These are phyloP conservation scores for Syncephalastrum racemosum DNA, from an alignment of 371 early-diverging fungal species.

Conservation along the genomic window DNA sequence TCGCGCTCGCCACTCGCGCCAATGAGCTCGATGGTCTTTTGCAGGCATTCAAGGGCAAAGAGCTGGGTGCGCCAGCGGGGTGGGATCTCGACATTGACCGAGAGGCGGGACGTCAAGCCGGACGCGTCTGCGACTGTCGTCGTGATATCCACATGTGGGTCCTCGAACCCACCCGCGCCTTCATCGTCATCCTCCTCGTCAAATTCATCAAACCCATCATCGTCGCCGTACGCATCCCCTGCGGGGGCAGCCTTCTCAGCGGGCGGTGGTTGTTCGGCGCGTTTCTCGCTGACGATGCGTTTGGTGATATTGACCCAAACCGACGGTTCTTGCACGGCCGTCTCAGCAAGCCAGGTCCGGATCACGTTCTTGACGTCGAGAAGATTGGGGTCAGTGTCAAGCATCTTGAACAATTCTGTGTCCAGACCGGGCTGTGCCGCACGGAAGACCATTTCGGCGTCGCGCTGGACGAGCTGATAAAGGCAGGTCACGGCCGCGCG, in stretches of 20 bases:
- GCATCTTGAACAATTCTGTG: slow-evolving; percentile 78
- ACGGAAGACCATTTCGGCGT: slow-evolving; percentile 74
- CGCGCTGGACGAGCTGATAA: slow-evolving; percentile 82
- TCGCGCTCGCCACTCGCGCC: slow-evolving; percentile 57
- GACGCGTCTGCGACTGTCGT: slow-evolving; percentile 50
- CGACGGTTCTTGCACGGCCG: slow-evolving; percentile 72
- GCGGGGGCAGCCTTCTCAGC: slow-evolving; percentile 5
- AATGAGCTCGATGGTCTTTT: slow-evolving; percentile 63
- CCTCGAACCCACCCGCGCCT: slow-evolving; percentile 44
- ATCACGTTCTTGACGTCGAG: slow-evolving; percentile 86
- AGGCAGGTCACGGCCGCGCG: slow-evolving; percentile 84
- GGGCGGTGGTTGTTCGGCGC: slow-evolving; percentile 9
- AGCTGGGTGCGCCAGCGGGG: slow-evolving; percentile 89
- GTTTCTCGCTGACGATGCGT: slow-evolving; percentile 68
- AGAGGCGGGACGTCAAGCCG: slow-evolving; percentile 32
- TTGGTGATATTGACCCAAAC: slow-evolving; percentile 87
- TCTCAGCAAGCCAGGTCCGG: slow-evolving; percentile 67
- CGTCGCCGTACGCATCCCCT: slow-evolving; percentile 13
- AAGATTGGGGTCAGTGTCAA: slow-evolving; percentile 77
- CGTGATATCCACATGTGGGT: slow-evolving; percentile 45
- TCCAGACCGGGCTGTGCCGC: slow-evolving; percentile 70
- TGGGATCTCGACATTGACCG: slow-evolving; percentile 60
- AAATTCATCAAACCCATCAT: slow-evolving; percentile 33
- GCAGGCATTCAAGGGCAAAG: slow-evolving; percentile 78
- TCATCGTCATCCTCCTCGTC: slow-evolving; percentile 39